Evolutionary conservation across 176 grass and related monocot genomes (phyloP), one percentile per base, ranked within the genome.

Genomic region (Aegilops tauschii): DNA sequence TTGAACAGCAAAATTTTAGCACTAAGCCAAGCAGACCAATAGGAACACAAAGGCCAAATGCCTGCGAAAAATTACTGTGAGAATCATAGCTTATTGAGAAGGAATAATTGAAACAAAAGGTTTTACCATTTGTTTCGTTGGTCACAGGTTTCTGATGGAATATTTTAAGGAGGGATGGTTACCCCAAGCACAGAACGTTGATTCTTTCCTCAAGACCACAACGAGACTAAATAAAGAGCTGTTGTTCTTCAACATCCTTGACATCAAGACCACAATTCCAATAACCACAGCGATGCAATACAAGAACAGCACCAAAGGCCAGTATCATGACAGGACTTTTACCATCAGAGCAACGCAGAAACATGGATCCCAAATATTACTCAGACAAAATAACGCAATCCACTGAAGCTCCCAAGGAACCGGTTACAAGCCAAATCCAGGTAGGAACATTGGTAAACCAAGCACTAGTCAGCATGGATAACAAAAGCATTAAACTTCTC

Each of bases 11-110:
- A 82, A 88, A 69, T 27, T 70, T 78, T 83, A 88, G 71, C 70
- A 78, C 72, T 77, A 82, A 34, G 79, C 61, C 78, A 87, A 63
- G 68, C 72, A 88, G 73, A 64, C 68, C 85, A 65, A 73, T 13
- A 56, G 52, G 78, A 81, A 74, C 85, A 87, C 58, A 87, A 81
- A 82, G 78, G 78, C 68, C 78, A 87, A 78, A 82, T 82, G 86
- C 80, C 86, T 88, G 86, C 86, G 61, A 88, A 88, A 88, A 88
- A 76, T 81, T 82, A 32, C 39, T 67, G 70, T 76, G 72, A 88
- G 86, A 66, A 78, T 71, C 25, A 77, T 58, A 69, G 36, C 45
- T 75, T 78, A 78, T 31, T 83, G 14, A 77, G 11, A 73, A 81
- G 37, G 13, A 88, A 69, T 61, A 78, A 69, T 68, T n/a, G 50